Evolutionary conservation across 345 rosid genomes (phyloP), one percentile per base, ranked within the genome.

Genomic region (Moringa oleifera): DNA sequence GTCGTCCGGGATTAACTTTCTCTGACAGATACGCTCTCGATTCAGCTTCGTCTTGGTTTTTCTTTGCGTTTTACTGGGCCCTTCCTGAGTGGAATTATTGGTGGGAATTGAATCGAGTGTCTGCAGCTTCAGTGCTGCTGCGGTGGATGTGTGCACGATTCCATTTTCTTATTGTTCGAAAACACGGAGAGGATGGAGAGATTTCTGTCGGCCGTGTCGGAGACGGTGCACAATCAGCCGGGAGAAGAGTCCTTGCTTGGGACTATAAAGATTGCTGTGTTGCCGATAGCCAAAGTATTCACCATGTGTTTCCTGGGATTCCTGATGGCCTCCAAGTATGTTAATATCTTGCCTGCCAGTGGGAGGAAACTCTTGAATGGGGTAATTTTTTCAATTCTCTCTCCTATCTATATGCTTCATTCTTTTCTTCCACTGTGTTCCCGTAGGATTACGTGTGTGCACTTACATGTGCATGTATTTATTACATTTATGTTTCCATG

Each of bases 221-320:
- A 64, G 23, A 49, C 71, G 46, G 79, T 67, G 62, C 85, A 37
- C 23, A 69, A 9, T 19, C 70, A 68, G 8, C 66, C 55, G 23
- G 78, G 77, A n/a, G 81, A 73, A 28, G 73, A 79, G 72, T 82
- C 99, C 6, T 31, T 87, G 58, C 15, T 83, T 0, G 83, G 77
- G 41, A 77, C 89, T 13, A 85, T 95, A 61, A 91, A 79, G 74
- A 91, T 91, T 71, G 99, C 97, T 0, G 96, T 95, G 31, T 56
- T 95, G 61, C 99, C 99, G 8, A 89, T 95, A n/a, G 98, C 96
- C 0, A 91, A 95, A 72, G 98, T 95, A 11, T 91, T 95, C 77
- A 89, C 98, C 7, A 77, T 91, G 75, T 95, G 99, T 73, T 91
- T 89, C 71, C 59, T 95, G 72, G 99, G 99, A 4, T 93, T 89